These are phyloP conservation scores for Monilinia fructigena DNA, from an alignment of 2,329 filamentous ascomycete species.

Conservation along the genomic window DNA sequence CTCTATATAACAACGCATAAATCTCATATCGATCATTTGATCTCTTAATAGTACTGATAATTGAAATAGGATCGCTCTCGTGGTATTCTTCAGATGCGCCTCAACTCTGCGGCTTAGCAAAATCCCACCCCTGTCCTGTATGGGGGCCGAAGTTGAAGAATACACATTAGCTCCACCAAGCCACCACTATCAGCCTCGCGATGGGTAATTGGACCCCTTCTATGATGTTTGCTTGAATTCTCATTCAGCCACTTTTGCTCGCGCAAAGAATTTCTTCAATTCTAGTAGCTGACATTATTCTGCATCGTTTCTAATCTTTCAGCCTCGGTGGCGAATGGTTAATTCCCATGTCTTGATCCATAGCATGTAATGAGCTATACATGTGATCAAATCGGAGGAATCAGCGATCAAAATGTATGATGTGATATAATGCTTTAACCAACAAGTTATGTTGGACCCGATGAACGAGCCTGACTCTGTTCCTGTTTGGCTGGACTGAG, in stretches of 20 bases:
- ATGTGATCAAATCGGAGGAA: background rate
- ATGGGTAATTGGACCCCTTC: background rate
- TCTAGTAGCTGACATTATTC: background rate
- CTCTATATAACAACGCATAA: background rate
- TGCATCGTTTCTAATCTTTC: background rate
- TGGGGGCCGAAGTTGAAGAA: conserved; percentile 19
- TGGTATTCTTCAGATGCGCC: background rate
- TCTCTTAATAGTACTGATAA: background rate
- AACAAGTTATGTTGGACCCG: background rate
- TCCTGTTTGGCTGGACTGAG: conserved; percentile 12
- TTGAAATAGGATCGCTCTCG: background rate
- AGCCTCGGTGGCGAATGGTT: conserved; percentile 1
- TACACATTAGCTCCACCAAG: conserved; percentile 10
- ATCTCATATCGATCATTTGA: background rate
- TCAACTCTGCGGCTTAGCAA: conserved; percentile 15
- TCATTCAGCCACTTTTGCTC: background rate
- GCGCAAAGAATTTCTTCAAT: background rate
- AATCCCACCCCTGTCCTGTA: background rate
- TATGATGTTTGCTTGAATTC: background rate
- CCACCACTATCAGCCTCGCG: conserved; percentile 22
- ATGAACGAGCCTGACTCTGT: conserved; percentile 3
- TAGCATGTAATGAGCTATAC: background rate
- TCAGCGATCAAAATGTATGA: background rate
- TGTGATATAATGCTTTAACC: background rate
- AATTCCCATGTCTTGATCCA: background rate